Base-by-base conservation (phyloP, 1,139 yeast genomes). In the Blastobotrys persicus region DNA sequence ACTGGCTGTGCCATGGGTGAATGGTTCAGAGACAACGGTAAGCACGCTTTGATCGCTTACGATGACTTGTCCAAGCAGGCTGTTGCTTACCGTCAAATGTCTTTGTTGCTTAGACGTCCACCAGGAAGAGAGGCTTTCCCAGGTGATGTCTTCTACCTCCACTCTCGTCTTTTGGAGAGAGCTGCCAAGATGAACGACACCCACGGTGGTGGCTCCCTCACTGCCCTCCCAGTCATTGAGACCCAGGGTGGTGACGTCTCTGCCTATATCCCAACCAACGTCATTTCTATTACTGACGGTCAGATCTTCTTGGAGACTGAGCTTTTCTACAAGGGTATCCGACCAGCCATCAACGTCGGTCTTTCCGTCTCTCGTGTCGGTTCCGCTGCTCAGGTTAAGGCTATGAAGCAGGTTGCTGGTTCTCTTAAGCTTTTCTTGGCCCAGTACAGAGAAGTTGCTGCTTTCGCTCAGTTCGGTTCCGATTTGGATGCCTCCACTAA, bases 401-500 rank as follows among this genome's bases (percentile, higher is more conserved):
- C 98, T 77, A 87, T 94, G 95, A 92, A 92, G 81, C 98, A 92
- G 84, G 98, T 94, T 77, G 98, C 98, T 65, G 99, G 98, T 85
- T 94, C 98, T 66, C 86, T 92, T 79, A 92, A 92, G 80, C 88
- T 92, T 78, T 92, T 88, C 96, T 88, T 92, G 84, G 99, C 99
- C 70, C 99, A 92, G 83, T 92, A 92, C 88, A 92, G 99, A 88
- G 99, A 92, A 85, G 98, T 92, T 70, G 98, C 98, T 72, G 98
- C 99, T 69, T 92, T 92, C 78, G 98, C 99, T 69, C 99, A 92
- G 83, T 92, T 92, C 83, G 98, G 99, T 86, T 92, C 99, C 68
- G 99, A 94, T 78, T 85, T 94, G 77, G 99, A 94, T 78, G 98
- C 99, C 69, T 88, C 98, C 56, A 94, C 99, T 78, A 92, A 92